These are phyloP conservation scores for Picea mariana DNA, from an alignment of 83 land plant genomes.

Conservation along the genomic window DNA sequence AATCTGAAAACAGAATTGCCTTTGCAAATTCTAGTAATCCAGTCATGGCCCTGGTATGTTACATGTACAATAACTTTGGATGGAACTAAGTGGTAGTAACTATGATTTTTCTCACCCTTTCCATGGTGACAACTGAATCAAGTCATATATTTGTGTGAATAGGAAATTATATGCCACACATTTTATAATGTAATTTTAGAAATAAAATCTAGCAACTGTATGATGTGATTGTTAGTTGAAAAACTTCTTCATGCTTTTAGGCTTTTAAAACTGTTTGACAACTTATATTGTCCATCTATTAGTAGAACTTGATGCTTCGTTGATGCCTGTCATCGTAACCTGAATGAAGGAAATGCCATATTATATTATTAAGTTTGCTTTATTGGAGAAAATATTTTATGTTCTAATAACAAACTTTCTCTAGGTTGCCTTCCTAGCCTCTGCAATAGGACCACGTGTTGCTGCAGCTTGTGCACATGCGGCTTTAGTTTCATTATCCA, in stretches of 20 bases:
- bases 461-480: conserved; percentile 87
- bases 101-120: conserved; percentile 1
- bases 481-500: conserved; percentile 54
- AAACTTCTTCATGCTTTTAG: not conserved
- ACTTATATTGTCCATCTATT: not conserved
- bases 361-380: not conserved
- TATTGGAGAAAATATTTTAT: not conserved
- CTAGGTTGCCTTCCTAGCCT: conserved; percentile 77
- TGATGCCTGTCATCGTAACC: not conserved
- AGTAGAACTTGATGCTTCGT: not conserved
- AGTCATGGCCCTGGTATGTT: conserved; percentile 77
- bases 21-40: conserved; percentile 75
- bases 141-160: too few species aligned
- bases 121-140: too few species aligned
- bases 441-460: conserved; percentile 85
- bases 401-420: not conserved
- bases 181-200: too few species aligned
- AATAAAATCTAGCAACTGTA: not conserved
- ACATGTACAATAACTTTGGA: not conserved
- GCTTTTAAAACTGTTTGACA: not conserved
- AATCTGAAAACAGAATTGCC: conserved; percentile 50
- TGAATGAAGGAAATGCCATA: not conserved
- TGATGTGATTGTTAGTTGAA: not conserved
- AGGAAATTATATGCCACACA: too few species aligned
- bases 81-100: not conserved